Evolutionary conservation across 495 filamentous ascomycete genomes (phyloP), one percentile per base, ranked within the genome.

Genomic region (Penicillium steckii): DNA sequence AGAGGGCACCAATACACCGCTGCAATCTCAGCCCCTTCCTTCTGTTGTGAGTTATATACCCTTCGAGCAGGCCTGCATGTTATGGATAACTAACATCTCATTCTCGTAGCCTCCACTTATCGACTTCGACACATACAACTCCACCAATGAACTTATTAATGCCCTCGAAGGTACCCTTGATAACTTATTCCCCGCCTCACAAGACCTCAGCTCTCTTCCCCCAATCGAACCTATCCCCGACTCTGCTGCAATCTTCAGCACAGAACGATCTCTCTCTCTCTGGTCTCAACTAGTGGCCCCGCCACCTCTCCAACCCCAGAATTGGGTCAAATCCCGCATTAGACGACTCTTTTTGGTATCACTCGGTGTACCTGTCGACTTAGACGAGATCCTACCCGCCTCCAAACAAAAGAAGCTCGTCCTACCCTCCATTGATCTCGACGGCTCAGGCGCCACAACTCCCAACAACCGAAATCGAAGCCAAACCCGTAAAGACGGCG

Each of bases 371-470:
- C 94, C 94, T 4, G 87, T 99, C 42, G 94, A 99, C 59, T 79
- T 99, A 2, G 94, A 99, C 68, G 94, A 97, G 73, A 97, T 97
- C 53, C 81, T 97, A 17, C 94, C 94, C 2, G 89, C 92, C 2
- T 93, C 89, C 29, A 97, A 96, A 70, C 95, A 97, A 65, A 97
- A 97, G 79, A 96, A 97, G 61, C 85, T 99, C 21, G 80, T 99
- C 17, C 80, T 99, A 3, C 95, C 94, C 6, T 94, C 89, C 2
- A 85, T 94, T 44, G 82, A 87, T 60, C 70, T 86, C 13, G 70
- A 75, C 42, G 55, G 63, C 50, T 41, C 67, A 3, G 66, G 52
- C 13, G 18, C 57, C 44, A 68, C 44, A 44, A 68, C 59, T 50
- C 57, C 53, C 64, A 67, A 15, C 66, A 48, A 57, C 4, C 61